These are phyloP conservation scores for Prunella vulgaris DNA, from an alignment of 257 asterid genomes.

Conservation along the genomic window DNA sequence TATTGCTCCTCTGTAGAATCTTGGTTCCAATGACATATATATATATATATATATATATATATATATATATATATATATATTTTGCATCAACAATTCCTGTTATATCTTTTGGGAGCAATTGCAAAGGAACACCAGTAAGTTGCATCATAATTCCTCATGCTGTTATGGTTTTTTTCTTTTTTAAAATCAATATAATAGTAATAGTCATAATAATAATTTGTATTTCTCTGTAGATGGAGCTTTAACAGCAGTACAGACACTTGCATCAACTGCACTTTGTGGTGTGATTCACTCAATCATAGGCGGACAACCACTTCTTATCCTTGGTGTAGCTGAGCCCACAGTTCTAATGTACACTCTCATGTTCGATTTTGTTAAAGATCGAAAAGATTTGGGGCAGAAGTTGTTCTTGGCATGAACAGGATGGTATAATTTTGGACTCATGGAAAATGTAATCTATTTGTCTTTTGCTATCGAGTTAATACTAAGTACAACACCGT, in stretches of 20 bases:
- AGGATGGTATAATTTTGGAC: slow-evolving; percentile 60
- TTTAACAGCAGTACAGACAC: slow-evolving; percentile 93
- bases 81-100: slow-evolving; percentile 98
- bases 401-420: slow-evolving; percentile 83
- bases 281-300: slow-evolving; percentile 86
- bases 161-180: too few relatives aligned
- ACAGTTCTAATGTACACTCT: slow-evolving; percentile 95
- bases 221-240: slow-evolving; percentile 57
- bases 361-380: slow-evolving; percentile 89
- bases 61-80: slow-evolving; percentile 52
- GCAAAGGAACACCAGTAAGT: slow-evolving; percentile 85
- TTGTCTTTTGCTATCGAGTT: slow-evolving; percentile 11
- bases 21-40: too few relatives aligned
- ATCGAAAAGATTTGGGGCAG: slow-evolving; percentile 74
- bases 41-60: too few relatives aligned
- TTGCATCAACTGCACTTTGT: slow-evolving; percentile 89
- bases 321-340: slow-evolving; percentile 98
- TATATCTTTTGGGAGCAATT: slow-evolving; percentile 95
- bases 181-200: not conserved
- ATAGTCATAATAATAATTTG: not conserved
- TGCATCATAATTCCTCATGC: too few relatives aligned
- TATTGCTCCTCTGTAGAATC: too few relatives aligned
- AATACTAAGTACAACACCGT: slow-evolving; percentile 16
- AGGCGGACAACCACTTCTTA: slow-evolving; percentile 94
- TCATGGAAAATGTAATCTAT: not conserved